Evolutionary conservation across 2,329 filamentous ascomycete species (phyloP).

Genomic region (Pseudodiploospora longispora): DNA sequence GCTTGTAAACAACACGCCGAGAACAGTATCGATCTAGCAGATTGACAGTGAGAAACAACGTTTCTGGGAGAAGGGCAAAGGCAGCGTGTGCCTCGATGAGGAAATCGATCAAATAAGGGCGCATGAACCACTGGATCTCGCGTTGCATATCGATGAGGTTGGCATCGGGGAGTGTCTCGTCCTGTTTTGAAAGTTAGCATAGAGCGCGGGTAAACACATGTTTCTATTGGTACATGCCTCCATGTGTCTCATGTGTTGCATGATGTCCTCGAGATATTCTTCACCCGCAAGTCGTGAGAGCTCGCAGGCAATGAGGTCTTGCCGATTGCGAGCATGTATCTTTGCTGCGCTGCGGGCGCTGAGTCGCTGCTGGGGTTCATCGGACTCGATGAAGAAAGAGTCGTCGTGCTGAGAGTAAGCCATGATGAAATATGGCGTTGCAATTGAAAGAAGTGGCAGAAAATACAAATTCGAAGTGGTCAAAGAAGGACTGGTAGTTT

Average conservation of each 20-base stretch:
- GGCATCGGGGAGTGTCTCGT: constrained; percentile 87
- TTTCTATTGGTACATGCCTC: constrained; percentile 48
- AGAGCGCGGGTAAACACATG: background rate
- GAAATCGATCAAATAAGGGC: constrained; percentile 96
- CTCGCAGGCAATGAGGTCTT: constrained; percentile 83
- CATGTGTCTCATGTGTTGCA: constrained; percentile 93
- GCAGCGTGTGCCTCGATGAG: constrained; percentile 93
- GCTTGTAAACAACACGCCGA: constrained; percentile 95
- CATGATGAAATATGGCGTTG: constrained; percentile 30
- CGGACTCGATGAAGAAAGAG: constrained; percentile 49
- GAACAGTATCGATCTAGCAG: constrained; percentile 97
- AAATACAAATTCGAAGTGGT: constrained; percentile 8
- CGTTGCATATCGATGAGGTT: constrained; percentile 98
- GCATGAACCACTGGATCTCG: constrained; percentile 99
- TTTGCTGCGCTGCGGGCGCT: constrained; percentile 69
- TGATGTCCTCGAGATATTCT: constrained; percentile 89
- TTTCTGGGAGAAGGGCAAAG: constrained; percentile 89
- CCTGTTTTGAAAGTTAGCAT: constrained; percentile 31
- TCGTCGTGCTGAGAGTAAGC: constrained; percentile 35
- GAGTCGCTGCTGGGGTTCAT: constrained; percentile 47
- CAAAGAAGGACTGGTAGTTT: constrained; percentile 43
- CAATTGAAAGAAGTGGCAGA: constrained; percentile 10
- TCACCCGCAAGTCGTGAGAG: constrained; percentile 77
- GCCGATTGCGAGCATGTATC: constrained; percentile 70
- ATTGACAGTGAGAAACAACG: constrained; percentile 92